These are phyloP conservation scores for Elsinoe batatas DNA, from an alignment of 2,329 filamentous ascomycete species.

Conservation along the genomic window DNA sequence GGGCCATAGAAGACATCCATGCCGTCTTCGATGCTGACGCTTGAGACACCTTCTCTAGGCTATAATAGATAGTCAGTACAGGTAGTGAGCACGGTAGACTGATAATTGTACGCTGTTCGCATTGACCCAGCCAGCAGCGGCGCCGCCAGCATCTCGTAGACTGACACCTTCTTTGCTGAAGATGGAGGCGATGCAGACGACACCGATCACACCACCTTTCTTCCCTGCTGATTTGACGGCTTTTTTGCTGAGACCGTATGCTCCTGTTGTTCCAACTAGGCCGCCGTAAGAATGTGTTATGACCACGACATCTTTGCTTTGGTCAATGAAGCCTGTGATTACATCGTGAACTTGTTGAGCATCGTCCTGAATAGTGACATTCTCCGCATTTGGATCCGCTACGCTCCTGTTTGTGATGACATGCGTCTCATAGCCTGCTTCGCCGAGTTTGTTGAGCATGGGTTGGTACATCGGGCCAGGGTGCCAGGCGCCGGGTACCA, in stretches of 20 bases:
- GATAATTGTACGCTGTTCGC: not conserved
- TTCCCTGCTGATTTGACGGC: conserved; percentile 23
- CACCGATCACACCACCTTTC: conserved; percentile 26
- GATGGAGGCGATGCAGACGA: conserved; percentile 29
- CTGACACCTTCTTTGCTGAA: conserved; percentile 16
- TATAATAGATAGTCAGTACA: not conserved
- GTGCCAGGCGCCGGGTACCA: not conserved
- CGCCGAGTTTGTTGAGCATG: not conserved
- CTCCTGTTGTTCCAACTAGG: conserved; percentile 28
- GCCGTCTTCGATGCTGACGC: not conserved
- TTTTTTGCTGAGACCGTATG: conserved; percentile 25
- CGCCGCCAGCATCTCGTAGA: not conserved
- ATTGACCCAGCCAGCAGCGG: not conserved
- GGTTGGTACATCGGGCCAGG: not conserved
- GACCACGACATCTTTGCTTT: conserved; percentile 23
- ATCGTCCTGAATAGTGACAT: conserved; percentile 2
- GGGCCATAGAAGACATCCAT: not conserved
- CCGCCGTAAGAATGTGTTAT: conserved; percentile 31
- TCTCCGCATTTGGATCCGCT: not conserved
- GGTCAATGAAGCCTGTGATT: conserved; percentile 13
- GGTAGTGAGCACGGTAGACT: too few relatives aligned
- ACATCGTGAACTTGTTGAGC: not conserved
- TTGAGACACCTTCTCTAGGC: not conserved
- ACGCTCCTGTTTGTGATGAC: not conserved
- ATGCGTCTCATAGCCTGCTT: not conserved